phyloP scores from a whole-genome alignment of 148 eudicot genomes.

The Beta vulgaris region DNA sequence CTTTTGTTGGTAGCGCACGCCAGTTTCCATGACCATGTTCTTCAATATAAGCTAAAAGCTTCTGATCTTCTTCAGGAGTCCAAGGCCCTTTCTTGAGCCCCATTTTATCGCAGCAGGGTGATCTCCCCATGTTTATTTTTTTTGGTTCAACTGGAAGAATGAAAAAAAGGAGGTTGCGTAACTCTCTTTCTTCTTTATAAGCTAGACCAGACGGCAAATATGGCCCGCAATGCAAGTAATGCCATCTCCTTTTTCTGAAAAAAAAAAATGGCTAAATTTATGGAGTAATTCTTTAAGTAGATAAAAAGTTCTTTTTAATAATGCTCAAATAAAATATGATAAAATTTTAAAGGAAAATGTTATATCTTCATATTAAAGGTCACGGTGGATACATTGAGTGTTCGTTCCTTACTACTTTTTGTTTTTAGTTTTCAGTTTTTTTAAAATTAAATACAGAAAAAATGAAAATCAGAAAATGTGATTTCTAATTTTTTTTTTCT shows the following conservation, averaged over 20 bases:
- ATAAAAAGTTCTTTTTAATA: not conserved
- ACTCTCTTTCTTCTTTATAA: constrained; percentile 20
- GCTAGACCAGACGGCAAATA: not conserved
- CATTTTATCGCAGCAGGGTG: constrained; percentile 86
- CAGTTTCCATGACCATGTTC: constrained; percentile 98
- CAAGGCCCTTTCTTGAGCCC: constrained; percentile 97
- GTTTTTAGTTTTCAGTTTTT: no score
- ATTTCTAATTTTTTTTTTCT: no score
- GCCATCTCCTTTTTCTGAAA: not conserved
- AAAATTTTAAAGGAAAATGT: no score
- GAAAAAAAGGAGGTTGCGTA: constrained; percentile 18
- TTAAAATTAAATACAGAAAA: no score
- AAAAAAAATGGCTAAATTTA: not conserved
- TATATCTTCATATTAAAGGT: no score
- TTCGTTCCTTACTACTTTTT: no score
- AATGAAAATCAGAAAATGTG: no score
- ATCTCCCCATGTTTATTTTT: constrained; percentile 60
- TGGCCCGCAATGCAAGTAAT: not conserved
- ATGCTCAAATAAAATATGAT: no score
- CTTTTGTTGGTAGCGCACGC: constrained; percentile 82
- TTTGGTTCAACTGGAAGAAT: not conserved
- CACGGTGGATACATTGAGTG: no score
- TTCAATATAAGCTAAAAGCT: constrained; percentile 80
- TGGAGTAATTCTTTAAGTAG: not conserved
- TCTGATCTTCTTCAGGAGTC: constrained; percentile 98